Conservation (phyloP, 345 rosid species). For the Syzygium jambos region DNA sequence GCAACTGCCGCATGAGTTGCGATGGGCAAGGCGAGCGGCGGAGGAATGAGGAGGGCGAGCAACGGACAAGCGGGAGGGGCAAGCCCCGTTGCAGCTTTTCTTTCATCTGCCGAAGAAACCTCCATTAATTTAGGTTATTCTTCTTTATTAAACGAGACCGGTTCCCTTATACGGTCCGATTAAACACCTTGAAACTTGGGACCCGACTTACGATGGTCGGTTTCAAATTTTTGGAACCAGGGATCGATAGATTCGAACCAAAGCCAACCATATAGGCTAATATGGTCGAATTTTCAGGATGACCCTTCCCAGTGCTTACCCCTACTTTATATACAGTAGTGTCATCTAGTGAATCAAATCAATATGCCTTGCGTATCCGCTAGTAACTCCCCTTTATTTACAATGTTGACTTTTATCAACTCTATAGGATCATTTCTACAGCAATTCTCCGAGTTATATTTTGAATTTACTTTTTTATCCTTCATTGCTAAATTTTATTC, state of each 20-base stretch:
- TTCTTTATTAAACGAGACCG: no score
- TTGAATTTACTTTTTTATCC: neutral
- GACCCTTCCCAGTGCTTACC: rapidly evolving
- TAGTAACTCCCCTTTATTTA: neutral
- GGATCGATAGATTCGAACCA: rapidly evolving
- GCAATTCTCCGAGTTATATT: neutral
- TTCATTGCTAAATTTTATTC: neutral
- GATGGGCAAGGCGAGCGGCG: rapidly evolving
- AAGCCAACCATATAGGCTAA: rapidly evolving
- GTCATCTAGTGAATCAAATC: neutral
- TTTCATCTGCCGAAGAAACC: neutral
- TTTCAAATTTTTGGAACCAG: neutral
- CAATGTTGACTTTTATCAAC: neutral
- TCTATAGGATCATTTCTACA: neutral
- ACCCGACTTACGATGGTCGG: rapidly evolving
- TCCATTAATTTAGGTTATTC: neutral
- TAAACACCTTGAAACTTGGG: neutral
- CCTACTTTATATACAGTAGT: neutral
- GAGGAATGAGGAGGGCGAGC: neutral
- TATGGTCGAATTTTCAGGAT: rapidly evolving
- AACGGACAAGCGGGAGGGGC: neutral
- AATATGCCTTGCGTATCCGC: neutral
- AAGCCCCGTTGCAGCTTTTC: no score
- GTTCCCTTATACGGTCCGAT: rapidly evolving
- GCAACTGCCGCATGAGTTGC: rapidly evolving